Base-by-base conservation (phyloP, 1,284 basidiomycete species). In the Ustilago loliicola region DNA sequence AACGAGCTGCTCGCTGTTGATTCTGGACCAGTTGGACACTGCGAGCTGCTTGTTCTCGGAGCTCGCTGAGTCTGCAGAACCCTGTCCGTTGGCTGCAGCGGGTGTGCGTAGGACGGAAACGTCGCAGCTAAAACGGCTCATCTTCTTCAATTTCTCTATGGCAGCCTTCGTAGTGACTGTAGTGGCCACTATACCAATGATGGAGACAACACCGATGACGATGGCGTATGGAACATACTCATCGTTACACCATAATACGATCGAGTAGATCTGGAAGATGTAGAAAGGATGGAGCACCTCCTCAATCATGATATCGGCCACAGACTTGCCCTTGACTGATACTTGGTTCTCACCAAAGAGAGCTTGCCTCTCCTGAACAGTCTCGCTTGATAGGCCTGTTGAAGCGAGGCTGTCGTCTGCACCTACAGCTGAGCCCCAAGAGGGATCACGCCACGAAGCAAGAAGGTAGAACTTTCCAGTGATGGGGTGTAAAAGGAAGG, bases 241-340 rank as follows among this genome's bases (percentile, higher is more conserved):
- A 50, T 81, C 80, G 64, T 72, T 66, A 55, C 40, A 65, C 79
- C 79, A 81, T 5, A 81, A 57, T 7, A 70, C 56, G 61, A 80
- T 77, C 15, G 75, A 70, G 54, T 66, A 70, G 40, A 80, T 61
- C 62, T 69, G 63, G 55, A 81, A 80, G 50, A 80, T 72, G 63
- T 81, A 81, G 60, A 81, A 80, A 9, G 80, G 80, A 25, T 81
- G 77, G 11, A 78, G 70, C 3, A 67, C 78, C 29, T 81, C 80
- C 19, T 74, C 67, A 50, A 80, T 23, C 52, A 73, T 59, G 54
- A 81, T 65, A 21, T 62, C 45, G n/a, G 52, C 19, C 15, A 67
- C 59, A 5, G 68, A 67, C 47, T 67, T 78, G 25, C 70, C 77
- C 34, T 66, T 58, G 50, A 81, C 77, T 6, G 53, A 58, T 51